Percentiles rank a stretch among this genome's conserved stretches.
Conservation (phyloP, 352 stramenopile genomes). For the Pythium brachiatum region DNA sequence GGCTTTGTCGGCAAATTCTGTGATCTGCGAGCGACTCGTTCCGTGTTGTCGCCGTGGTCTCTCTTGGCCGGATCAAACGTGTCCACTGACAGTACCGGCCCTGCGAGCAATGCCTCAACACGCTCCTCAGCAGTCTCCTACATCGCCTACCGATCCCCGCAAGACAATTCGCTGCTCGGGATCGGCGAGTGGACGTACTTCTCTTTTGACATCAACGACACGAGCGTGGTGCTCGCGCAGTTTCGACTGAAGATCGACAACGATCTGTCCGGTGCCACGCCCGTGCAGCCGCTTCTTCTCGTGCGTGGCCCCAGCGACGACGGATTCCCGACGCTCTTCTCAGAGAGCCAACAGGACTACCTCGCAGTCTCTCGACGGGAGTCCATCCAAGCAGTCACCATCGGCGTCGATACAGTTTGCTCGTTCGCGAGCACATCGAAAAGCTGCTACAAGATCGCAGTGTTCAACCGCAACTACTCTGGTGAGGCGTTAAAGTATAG, state of each 20-base stretch:
- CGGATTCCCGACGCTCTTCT: conserved; percentile 52
- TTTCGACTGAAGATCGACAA: conserved; percentile 51
- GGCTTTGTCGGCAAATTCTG: conserved; percentile 48
- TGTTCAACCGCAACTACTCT: conserved; percentile 64
- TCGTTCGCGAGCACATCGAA: conserved; percentile 30
- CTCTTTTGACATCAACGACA: conserved; percentile 60
- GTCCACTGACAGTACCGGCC: neutral
- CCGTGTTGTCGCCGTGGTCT: conserved; percentile 19
- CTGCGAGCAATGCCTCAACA: neutral
- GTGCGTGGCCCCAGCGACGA: conserved; percentile 45
- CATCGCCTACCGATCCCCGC: conserved; percentile 14
- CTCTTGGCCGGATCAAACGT: conserved; percentile 22
- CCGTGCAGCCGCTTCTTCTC: conserved; percentile 53
- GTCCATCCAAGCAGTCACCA: conserved; percentile 33
- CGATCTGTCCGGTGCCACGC: conserved; percentile 36
- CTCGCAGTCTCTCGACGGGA: conserved; percentile 26
- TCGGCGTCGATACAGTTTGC: conserved; percentile 47
- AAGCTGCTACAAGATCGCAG: conserved; percentile 70
- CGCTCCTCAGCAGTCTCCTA: neutral
- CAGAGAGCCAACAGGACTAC: conserved; percentile 53
- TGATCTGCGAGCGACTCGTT: conserved; percentile 13
- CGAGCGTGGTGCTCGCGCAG: conserved; percentile 36
- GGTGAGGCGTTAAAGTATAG: conserved; percentile 41
- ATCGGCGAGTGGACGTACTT: conserved; percentile 62
- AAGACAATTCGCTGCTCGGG: conserved; percentile 24